Evolutionary conservation across 1,139 yeast genomes (phyloP).

Genomic region (Yamadazyma atlantica): DNA sequence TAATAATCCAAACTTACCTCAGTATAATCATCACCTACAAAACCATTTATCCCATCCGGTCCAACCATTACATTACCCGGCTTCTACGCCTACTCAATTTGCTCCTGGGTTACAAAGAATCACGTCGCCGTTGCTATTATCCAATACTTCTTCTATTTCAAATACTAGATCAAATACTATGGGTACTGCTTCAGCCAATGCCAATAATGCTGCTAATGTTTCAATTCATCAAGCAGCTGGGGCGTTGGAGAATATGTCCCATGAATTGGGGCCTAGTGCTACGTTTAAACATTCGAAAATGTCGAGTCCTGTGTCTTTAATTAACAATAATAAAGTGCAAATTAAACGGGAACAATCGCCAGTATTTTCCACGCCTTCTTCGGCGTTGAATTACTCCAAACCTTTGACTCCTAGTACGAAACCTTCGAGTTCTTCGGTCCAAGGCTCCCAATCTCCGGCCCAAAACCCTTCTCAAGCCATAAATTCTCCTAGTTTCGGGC

Average conservation of each 20-base stretch:
- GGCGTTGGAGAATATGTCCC: conserved; percentile 57
- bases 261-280: conserved; percentile 48
- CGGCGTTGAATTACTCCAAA: conserved; percentile 28
- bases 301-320: conserved; percentile 26
- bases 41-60: conserved; percentile 30
- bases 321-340: conserved; percentile 18
- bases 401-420: conserved; percentile 15
- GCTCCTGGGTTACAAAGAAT: conserved; percentile 64
- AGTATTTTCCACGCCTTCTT: conserved; percentile 34
- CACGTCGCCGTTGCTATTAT: conserved; percentile 61
- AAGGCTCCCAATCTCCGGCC: conserved; percentile 1
- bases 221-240: conserved; percentile 54
- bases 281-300: conserved; percentile 28
- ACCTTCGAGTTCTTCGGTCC: conserved; percentile 16
- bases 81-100: conserved; percentile 69
- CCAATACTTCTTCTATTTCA: conserved; percentile 43
- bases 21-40: conserved; percentile 15
- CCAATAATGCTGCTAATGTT: conserved; percentile 13
- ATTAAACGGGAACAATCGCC: conserved; percentile 20
- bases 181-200: conserved; percentile 5
- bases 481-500: conserved; percentile 44
- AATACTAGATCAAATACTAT: conserved; percentile 27
- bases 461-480: conserved; percentile 7
- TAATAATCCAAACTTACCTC: conserved; percentile 11
- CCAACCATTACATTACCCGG: conserved; percentile 64